phyloP scores from a whole-genome alignment of 805 yeast genomes.

The Clavispora vitiphila region DNA sequence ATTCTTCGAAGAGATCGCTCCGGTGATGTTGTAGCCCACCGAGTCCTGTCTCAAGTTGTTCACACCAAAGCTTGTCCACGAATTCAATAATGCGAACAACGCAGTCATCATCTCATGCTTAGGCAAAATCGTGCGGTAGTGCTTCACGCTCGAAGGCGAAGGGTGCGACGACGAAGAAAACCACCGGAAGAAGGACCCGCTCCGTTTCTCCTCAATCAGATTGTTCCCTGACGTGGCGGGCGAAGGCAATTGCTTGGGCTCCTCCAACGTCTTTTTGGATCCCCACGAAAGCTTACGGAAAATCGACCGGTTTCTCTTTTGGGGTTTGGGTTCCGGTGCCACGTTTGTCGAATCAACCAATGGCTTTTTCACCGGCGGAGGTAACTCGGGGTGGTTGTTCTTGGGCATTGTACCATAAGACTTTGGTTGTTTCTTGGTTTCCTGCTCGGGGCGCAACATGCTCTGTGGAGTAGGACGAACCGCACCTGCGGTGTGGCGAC shows the following conservation, averaged over 20 bases:
- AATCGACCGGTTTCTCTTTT: constrained; percentile 32
- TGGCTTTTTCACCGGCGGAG: constrained; percentile 19
- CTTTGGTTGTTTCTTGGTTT: constrained; percentile 3
- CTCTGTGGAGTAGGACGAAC: constrained; percentile 30
- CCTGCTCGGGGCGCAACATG: constrained; percentile 29
- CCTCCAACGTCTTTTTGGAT: constrained; percentile 33
- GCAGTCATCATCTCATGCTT: constrained; percentile 61
- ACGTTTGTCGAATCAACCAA: constrained; percentile 26
- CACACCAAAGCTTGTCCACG: constrained; percentile 71
- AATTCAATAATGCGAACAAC: constrained; percentile 51
- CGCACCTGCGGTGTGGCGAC: constrained; percentile 13
- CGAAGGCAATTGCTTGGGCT: constrained; percentile 16
- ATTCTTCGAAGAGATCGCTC: constrained; percentile 57
- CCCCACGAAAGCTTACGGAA: constrained; percentile 53
- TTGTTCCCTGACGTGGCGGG: constrained; percentile 24
- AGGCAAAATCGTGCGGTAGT: constrained; percentile 37
- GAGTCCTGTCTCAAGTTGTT: constrained; percentile 47
- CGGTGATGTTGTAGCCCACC: constrained; percentile 45
- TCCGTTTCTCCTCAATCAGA: constrained; percentile 13
- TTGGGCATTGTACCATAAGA: constrained; percentile 1
- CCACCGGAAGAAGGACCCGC: constrained; percentile 30
- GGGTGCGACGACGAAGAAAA: constrained; percentile 28
- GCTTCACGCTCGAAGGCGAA: constrained; percentile 25
- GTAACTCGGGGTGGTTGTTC: neutral
- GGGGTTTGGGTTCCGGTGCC: constrained; percentile 8